Conservation (phyloP, 2,329 filamentous ascomycete genomes). For the Ascochyta clinopodiicola region DNA sequence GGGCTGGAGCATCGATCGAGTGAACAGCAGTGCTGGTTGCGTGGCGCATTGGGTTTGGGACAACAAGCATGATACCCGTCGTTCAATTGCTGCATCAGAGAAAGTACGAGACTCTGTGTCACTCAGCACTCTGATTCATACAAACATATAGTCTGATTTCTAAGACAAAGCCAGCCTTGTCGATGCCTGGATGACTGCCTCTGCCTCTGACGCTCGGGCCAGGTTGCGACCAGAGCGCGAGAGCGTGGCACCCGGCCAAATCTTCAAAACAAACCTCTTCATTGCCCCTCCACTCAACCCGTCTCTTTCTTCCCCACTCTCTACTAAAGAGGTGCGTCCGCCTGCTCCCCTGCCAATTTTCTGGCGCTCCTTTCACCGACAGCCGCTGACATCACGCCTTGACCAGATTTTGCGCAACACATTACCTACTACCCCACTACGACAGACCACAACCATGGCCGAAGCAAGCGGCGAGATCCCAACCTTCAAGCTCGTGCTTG, state of each 20-base stretch:
- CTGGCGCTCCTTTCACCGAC: conserved; percentile 17
- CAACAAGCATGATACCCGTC: conserved; percentile 46
- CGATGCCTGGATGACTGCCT: conserved; percentile 33
- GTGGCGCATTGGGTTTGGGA: conserved; percentile 45
- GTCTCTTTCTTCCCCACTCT: conserved; percentile 38
- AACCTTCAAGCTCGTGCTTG: conserved; percentile 99
- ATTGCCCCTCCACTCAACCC: conserved; percentile 35
- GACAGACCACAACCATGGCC: conserved; percentile 60
- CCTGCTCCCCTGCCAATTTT: conserved; percentile 24
- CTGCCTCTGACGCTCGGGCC: conserved; percentile 6
- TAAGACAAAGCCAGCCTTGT: conserved; percentile 25
- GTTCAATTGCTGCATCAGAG: conserved; percentile 26
- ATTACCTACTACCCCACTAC: conserved; percentile 41
- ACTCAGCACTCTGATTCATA: background rate
- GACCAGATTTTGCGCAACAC: conserved; percentile 37
- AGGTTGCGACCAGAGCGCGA: no score
- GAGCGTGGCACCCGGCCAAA: conserved; percentile 5
- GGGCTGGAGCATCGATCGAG: conserved; percentile 12
- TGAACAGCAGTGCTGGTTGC: conserved; percentile 35
- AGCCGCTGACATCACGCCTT: conserved; percentile 27
- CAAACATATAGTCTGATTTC: conserved; percentile 18
- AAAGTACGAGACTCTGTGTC: background rate
- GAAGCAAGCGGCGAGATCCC: conserved; percentile 64
- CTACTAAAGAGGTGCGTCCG: conserved; percentile 38
- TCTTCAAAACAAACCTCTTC: conserved; percentile 24